Percentiles rank a stretch among this genome's conserved stretches.
phyloP scores from a whole-genome alignment of 2,329 filamentous ascomycete genomes.

The Aureobasidium sp. region DNA sequence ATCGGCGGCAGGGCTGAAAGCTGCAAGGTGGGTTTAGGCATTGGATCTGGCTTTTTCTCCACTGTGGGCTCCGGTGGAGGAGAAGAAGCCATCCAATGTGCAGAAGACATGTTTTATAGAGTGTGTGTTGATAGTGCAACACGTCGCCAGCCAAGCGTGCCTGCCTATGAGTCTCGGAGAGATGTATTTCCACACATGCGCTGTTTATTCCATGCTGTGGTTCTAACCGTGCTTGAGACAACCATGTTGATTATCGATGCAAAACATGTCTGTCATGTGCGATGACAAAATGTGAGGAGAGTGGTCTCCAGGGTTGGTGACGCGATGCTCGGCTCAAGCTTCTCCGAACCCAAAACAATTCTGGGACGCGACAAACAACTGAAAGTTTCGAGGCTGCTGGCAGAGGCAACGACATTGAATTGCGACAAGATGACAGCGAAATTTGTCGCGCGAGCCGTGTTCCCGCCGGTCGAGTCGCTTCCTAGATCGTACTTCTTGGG shows the following conservation, averaged over 20 bases:
- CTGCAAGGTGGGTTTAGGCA: constrained; percentile 23
- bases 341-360: neutral
- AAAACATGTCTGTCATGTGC: neutral
- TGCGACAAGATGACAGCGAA: constrained; percentile 25
- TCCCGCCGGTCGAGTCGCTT: constrained; percentile 64
- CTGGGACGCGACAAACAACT: neutral
- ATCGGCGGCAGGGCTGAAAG: constrained; percentile 50
- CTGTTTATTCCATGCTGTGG: neutral
- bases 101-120: neutral
- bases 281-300: neutral
- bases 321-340: neutral
- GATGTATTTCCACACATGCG: neutral
- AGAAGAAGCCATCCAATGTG: constrained; percentile 6
- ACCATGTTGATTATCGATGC: neutral
- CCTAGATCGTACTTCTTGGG: constrained; percentile 89
- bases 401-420: neutral
- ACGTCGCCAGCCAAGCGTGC: neutral
- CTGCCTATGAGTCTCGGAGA: neutral
- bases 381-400: neutral
- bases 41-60: neutral
- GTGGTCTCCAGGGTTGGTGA: neutral
- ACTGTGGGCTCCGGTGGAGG: neutral
- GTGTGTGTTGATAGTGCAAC: neutral
- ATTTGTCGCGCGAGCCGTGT: constrained; percentile 67
- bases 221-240: neutral